Evolutionary conservation across 2,329 filamentous ascomycete species (phyloP).

Genomic region (Trichoderma atrobrunneum): DNA sequence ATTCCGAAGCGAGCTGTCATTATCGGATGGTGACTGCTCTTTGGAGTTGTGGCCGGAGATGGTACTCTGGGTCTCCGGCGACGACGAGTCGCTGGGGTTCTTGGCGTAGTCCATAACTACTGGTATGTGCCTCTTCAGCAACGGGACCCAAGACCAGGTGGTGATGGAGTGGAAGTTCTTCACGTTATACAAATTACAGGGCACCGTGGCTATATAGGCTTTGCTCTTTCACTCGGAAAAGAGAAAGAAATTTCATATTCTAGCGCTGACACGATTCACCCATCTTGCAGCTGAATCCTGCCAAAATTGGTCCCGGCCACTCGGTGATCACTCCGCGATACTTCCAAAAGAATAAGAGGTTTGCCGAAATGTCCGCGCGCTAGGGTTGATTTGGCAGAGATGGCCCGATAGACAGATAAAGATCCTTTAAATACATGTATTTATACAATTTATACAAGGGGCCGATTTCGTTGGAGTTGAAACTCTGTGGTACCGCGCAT

Average conservation of each 20-base stretch:
- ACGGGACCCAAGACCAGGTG: neutral
- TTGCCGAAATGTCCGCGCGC: neutral
- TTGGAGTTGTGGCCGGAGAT: neutral
- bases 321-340: neutral
- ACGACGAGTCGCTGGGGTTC: neutral
- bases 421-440: neutral
- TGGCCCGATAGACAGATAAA: neutral
- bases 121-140: neutral
- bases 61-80: neutral
- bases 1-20: neutral
- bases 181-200: neutral
- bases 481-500: neutral
- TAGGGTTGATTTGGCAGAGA: neutral
- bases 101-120: neutral
- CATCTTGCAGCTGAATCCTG: neutral
- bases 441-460: neutral
- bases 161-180: neutral
- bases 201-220: neutral
- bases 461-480: neutral
- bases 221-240: neutral
- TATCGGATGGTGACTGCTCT: neutral
- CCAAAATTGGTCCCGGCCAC: neutral
- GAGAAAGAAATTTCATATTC: neutral
- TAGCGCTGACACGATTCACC: neutral
- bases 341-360: neutral